phyloP scores from a whole-genome alignment of 1,139 yeast genomes.

The Saccharomycopsis hybrid region DNA sequence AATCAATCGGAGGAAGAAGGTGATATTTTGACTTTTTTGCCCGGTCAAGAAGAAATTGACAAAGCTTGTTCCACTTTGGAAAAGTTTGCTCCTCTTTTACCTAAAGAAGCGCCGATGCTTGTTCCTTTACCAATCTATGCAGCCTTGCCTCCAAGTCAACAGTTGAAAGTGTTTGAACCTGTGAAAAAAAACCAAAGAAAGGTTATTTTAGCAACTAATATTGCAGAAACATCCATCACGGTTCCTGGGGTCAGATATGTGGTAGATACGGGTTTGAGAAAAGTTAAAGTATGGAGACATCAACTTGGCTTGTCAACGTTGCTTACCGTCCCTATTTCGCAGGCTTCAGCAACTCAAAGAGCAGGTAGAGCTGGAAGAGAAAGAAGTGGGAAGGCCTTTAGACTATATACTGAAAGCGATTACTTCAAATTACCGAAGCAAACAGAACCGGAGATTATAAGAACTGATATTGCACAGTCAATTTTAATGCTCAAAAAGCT shows the following conservation, averaged over 20 bases:
- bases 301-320: slow-evolving; percentile 86
- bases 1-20: slow-evolving; percentile 78
- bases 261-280: slow-evolving; percentile 84
- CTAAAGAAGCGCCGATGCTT: slow-evolving; percentile 69
- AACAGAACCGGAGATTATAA: slow-evolving; percentile 87
- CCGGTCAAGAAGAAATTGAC: slow-evolving; percentile 98
- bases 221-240: slow-evolving; percentile 96
- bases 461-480: slow-evolving; percentile 83
- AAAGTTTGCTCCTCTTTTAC: slow-evolving; percentile 57
- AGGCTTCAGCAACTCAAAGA: slow-evolving; percentile 91
- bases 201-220: slow-evolving; percentile 84
- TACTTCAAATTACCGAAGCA: slow-evolving; percentile 59
- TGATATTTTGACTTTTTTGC: slow-evolving; percentile 81
- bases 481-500: slow-evolving; percentile 75
- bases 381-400: slow-evolving; percentile 79
- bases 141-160: slow-evolving; percentile 80
- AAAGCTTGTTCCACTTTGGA: slow-evolving; percentile 61
- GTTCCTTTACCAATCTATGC: slow-evolving; percentile 86
- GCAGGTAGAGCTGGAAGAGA: slow-evolving; percentile 99
- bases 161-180: slow-evolving; percentile 65
- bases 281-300: slow-evolving; percentile 92
- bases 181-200: slow-evolving; percentile 51
- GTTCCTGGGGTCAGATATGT: slow-evolving; percentile 95
- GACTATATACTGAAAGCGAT: slow-evolving; percentile 73
- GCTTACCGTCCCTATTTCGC: slow-evolving; percentile 85